These are phyloP conservation scores for Hanseniaspora jakobsenii DNA, from an alignment of 805 yeast genomes.

Conservation along the genomic window DNA sequence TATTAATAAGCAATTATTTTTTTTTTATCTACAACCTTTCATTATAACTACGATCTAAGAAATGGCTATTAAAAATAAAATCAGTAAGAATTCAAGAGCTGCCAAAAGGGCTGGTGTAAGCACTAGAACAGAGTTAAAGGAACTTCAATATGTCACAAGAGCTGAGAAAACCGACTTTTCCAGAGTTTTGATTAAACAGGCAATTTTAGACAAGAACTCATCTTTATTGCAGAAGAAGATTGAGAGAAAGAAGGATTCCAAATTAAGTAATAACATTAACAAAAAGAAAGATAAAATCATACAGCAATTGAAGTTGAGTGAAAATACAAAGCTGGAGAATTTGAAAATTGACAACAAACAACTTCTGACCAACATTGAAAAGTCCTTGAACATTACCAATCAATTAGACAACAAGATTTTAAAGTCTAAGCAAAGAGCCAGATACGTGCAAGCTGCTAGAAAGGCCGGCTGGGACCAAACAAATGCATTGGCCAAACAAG, in stretches of 20 bases:
- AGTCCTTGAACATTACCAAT: slow-evolving; percentile 42
- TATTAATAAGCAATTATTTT: no score
- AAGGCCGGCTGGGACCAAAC: slow-evolving; percentile 65
- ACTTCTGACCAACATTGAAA: slow-evolving; percentile 30
- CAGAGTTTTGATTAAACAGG: slow-evolving; percentile 54
- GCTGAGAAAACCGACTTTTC: slow-evolving; percentile 47
- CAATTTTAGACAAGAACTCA: slow-evolving; percentile 46
- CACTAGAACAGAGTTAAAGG: slow-evolving; percentile 31
- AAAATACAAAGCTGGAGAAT: slow-evolving; percentile 19
- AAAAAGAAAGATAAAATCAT: slow-evolving; percentile 21
- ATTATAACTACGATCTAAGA: not conserved
- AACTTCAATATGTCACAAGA: slow-evolving; percentile 44
- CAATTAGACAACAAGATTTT: slow-evolving; percentile 49
- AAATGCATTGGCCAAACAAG: slow-evolving; percentile 37
- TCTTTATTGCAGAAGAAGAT: slow-evolving; percentile 46
- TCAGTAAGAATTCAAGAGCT: slow-evolving; percentile 62
- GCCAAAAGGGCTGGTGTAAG: slow-evolving; percentile 48
- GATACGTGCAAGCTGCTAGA: slow-evolving; percentile 47
- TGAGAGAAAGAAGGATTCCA: slow-evolving; percentile 28
- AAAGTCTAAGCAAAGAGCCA: slow-evolving; percentile 53
- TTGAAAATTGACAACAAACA: slow-evolving; percentile 24
- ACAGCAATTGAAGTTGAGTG: slow-evolving; percentile 22
- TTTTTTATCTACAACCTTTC: not conserved
- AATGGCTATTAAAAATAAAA: slow-evolving; percentile 25
- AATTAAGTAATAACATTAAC: slow-evolving; percentile 19